phyloP scores from a whole-genome alignment of 2,329 filamentous ascomycete species.

The Tolypocladium paradoxum region DNA sequence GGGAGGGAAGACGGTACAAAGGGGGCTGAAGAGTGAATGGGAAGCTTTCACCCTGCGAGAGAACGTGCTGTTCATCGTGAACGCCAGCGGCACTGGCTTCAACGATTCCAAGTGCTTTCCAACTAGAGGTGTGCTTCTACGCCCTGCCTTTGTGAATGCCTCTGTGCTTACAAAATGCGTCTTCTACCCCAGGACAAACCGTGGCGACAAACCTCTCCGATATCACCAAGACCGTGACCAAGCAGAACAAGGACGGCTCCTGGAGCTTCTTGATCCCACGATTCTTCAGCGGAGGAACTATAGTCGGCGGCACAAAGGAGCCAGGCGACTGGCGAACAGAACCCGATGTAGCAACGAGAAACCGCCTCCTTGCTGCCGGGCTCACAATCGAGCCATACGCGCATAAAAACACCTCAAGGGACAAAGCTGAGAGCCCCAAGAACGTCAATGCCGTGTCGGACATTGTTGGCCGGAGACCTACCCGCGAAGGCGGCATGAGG shows the following conservation, averaged over 20 bases:
- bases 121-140: slow-evolving; percentile 15
- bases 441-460: slow-evolving; percentile 27
- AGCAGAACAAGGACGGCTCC: slow-evolving; percentile 49
- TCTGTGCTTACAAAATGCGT: not conserved
- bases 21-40: slow-evolving; percentile 18
- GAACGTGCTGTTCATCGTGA: slow-evolving; percentile 16
- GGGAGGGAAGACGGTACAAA: slow-evolving; percentile 16
- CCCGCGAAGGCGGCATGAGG: slow-evolving; percentile 35
- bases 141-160: not conserved
- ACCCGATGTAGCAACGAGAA: slow-evolving; percentile 34
- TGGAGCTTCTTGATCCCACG: slow-evolving; percentile 54
- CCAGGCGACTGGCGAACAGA: slow-evolving; percentile 31
- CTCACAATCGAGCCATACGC: slow-evolving; percentile 17
- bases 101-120: slow-evolving; percentile 21
- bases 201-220: slow-evolving; percentile 25
- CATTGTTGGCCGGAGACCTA: slow-evolving; percentile 33
- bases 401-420: slow-evolving; percentile 1
- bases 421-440: slow-evolving; percentile 5
- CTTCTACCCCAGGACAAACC: slow-evolving; percentile 19
- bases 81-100: slow-evolving; percentile 24
- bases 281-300: slow-evolving; percentile 48
- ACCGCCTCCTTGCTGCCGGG: slow-evolving; percentile 30
- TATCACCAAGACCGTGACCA: slow-evolving; percentile 36
- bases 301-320: slow-evolving; percentile 56
- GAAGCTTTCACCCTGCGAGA: slow-evolving; percentile 16